Conservation (phyloP, 1,284 basidiomycete species). For the Cutaneotrichosporon sp. region DNA sequence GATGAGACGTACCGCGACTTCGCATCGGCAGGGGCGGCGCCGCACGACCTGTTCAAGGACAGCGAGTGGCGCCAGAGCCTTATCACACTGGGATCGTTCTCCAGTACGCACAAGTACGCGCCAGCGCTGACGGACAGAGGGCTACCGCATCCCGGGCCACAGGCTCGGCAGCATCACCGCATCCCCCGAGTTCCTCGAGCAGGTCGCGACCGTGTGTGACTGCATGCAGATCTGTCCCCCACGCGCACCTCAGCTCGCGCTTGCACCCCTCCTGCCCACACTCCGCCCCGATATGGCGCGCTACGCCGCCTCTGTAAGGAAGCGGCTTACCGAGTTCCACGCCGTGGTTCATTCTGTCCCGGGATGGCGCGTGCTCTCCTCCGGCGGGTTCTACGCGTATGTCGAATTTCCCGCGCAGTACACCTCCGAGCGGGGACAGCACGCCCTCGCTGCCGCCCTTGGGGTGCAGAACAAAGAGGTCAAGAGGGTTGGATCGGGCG, state of each 20-base stretch:
- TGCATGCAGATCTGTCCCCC: constrained; percentile 73
- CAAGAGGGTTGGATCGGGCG: constrained; percentile 44
- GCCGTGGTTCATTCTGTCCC: constrained; percentile 47
- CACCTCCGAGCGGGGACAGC: constrained; percentile 64
- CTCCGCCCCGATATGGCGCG: constrained; percentile 57
- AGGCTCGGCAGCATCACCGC: constrained; percentile 73
- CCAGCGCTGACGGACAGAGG: constrained; percentile 55
- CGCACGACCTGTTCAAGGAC: constrained; percentile 45
- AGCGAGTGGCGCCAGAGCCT: constrained; percentile 61
- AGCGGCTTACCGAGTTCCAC: constrained; percentile 60
- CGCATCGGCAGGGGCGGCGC: constrained; percentile 48
- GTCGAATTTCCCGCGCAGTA: constrained; percentile 63
- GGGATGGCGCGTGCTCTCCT: constrained; percentile 61
- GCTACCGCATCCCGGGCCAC: constrained; percentile 79
- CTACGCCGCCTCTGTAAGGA: constrained; percentile 55
- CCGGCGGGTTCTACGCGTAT: constrained; percentile 71
- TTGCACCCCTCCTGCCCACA: constrained; percentile 56
- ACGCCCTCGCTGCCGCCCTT: constrained; percentile 53
- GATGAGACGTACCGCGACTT: constrained; percentile 89
- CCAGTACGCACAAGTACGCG: too few species aligned
- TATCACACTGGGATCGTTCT: constrained; percentile 71
- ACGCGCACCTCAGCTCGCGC: constrained; percentile 63
- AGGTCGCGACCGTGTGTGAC: constrained; percentile 65
- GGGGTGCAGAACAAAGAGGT: constrained; percentile 52
- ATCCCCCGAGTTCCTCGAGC: constrained; percentile 56